These are phyloP conservation scores for Ramularia endophylla DNA, from an alignment of 2,329 filamentous ascomycete genomes.

Conservation along the genomic window DNA sequence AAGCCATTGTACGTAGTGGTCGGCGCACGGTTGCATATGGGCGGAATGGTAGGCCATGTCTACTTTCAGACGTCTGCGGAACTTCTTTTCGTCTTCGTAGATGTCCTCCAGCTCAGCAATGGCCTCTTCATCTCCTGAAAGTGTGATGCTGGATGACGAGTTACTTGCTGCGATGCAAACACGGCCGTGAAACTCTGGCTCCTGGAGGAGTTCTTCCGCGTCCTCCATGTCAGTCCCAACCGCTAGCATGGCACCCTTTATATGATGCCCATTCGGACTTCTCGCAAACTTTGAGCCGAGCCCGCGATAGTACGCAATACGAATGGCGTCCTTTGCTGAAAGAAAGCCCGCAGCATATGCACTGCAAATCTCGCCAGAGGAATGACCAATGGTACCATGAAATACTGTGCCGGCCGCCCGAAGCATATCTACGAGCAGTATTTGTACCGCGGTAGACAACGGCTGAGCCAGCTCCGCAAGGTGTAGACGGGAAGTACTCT, in stretches of 20 bases:
- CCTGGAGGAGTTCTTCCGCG: conserved; percentile 5
- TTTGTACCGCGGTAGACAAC: conserved; percentile 50
- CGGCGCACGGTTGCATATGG: conserved; percentile 24
- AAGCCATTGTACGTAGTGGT: too few relatives aligned
- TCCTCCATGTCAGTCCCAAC: conserved; percentile 7
- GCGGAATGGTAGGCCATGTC: conserved; percentile 42
- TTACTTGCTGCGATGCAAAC: conserved; percentile 31
- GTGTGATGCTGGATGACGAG: conserved; percentile 37
- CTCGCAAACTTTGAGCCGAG: conserved; percentile 10
- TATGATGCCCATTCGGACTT: conserved; percentile 2
- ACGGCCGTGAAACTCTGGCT: conserved; percentile 5
- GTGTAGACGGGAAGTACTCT: conserved; percentile 5
- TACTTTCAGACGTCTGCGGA: conserved; percentile 37
- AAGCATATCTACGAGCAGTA: conserved; percentile 44
- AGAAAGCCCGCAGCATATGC: conserved; percentile 27
- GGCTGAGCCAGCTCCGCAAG: conserved; percentile 43
- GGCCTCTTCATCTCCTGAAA: conserved; percentile 39
- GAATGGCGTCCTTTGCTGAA: conserved; percentile 10
- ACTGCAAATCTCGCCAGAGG: conserved; percentile 30
- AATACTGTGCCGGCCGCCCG: conserved; percentile 16
- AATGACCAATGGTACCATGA: conserved; percentile 27
- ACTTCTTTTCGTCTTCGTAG: conserved; percentile 32
- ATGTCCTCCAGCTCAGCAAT: conserved; percentile 29
- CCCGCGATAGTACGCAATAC: conserved; percentile 23
- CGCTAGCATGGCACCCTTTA: conserved; percentile 12